phyloP scores from a whole-genome alignment of 23 red algal species.

The Gracilaria vermiculophylla region DNA sequence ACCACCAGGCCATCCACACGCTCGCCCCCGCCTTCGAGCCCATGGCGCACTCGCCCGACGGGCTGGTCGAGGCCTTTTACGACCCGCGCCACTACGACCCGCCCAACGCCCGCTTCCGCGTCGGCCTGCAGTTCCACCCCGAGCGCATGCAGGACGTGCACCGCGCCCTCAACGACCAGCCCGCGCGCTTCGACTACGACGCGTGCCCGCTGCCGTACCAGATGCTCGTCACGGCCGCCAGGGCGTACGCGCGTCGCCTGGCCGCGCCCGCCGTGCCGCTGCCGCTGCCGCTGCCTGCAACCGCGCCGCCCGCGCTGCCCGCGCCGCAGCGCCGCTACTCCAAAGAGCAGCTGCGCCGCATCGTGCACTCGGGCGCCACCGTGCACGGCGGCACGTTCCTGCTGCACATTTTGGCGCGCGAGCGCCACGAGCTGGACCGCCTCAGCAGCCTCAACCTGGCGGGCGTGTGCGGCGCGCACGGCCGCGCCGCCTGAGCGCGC shows the following conservation, averaged over 20 bases:
- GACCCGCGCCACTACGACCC: conserved; percentile 56
- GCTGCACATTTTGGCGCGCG: background rate
- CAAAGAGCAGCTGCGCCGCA: conserved; percentile 29
- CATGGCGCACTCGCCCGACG: conserved; percentile 87
- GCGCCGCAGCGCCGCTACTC: conserved; percentile 8
- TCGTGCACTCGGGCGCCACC: conserved; percentile 37
- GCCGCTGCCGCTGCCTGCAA: background rate
- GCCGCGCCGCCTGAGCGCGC: no score
- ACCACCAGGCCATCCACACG: conserved; percentile 85
- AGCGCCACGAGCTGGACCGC: background rate
- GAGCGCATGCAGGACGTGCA: conserved; percentile 87
- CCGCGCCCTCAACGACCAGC: conserved; percentile 15
- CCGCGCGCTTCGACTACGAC: conserved; percentile 62
- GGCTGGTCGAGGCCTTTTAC: conserved; percentile 91
- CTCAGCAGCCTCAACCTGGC: background rate
- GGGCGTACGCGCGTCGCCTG: background rate
- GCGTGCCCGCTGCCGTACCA: conserved; percentile 69
- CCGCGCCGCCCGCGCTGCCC: background rate
- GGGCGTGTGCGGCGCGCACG: background rate
- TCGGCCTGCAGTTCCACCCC: conserved; percentile 98
- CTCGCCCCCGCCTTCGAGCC: conserved; percentile 72
- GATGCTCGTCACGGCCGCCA: conserved; percentile 54
- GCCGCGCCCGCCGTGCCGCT: background rate
- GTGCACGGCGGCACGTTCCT: conserved; percentile 31
- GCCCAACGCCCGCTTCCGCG: conserved; percentile 56